Conservation (phyloP, 2,329 filamentous ascomycete species). For the Colletotrichum sp. region DNA sequence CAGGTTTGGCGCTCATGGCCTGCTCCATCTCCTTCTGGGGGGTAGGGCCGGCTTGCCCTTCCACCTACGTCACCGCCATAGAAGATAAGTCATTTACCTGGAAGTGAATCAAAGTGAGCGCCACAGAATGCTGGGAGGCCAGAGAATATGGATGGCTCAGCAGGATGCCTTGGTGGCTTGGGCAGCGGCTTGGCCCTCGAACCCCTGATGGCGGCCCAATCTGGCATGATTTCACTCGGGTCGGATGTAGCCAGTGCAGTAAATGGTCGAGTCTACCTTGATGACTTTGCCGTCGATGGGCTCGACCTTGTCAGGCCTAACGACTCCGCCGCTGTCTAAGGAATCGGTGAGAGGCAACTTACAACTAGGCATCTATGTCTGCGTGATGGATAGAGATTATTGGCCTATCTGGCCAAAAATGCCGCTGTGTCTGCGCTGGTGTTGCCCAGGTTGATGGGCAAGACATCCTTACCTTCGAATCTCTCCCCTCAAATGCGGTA, state of each 20-base stretch:
- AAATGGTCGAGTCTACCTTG: constrained; percentile 27
- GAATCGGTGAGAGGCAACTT: constrained; percentile 25
- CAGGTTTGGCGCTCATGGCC: neutral
- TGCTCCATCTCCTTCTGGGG: constrained; percentile 30
- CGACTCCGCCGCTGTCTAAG: constrained; percentile 27
- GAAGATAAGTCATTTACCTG: constrained; percentile 36
- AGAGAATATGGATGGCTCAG: constrained; percentile 38
- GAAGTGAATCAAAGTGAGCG: constrained; percentile 31
- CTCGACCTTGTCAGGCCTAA: constrained; percentile 22
- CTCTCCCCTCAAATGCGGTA: constrained; percentile 21
- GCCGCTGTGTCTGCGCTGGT: constrained; percentile 40
- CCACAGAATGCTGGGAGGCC: constrained; percentile 29
- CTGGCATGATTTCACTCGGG: constrained; percentile 18
- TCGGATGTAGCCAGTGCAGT: constrained; percentile 28
- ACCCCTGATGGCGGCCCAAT: constrained; percentile 9
- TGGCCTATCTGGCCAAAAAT: constrained; percentile 35
- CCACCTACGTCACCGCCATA: constrained; percentile 43
- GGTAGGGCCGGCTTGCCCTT: constrained; percentile 26
- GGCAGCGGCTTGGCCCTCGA: constrained; percentile 30
- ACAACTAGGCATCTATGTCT: constrained; percentile 41
- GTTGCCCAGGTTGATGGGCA: constrained; percentile 47
- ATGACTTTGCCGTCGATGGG: constrained; percentile 25
- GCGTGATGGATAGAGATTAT: constrained; percentile 47
- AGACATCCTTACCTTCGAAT: constrained; percentile 44
- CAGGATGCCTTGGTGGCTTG: no score